Conservation (phyloP, 768 basidiomycete genomes). For the Lepiota subincarnata region DNA sequence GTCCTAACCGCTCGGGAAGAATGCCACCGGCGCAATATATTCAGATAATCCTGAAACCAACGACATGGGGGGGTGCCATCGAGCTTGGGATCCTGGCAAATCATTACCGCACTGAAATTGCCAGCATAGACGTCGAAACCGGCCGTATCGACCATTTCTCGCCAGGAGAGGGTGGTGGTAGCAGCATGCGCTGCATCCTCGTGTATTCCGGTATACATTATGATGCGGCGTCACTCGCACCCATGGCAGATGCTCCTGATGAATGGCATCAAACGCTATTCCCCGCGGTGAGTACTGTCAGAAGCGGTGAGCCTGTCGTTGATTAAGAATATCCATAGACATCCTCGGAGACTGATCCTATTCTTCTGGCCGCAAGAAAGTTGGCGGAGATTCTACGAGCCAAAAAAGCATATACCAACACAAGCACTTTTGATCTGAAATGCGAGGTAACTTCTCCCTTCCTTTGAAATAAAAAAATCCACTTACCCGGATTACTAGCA, state of each 20-base stretch:
- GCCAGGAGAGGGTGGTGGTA: slow-evolving; percentile 39
- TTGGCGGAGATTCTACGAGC: slow-evolving; percentile 69
- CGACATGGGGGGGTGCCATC: slow-evolving; percentile 95
- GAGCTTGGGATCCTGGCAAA: slow-evolving; percentile 82
- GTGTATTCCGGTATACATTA: slow-evolving; percentile 98
- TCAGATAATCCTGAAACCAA: slow-evolving; percentile 69
- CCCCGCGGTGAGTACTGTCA: slow-evolving; percentile 42
- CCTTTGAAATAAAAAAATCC: slow-evolving; percentile 4
- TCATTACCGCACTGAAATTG: slow-evolving; percentile 83
- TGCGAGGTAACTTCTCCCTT: slow-evolving; percentile 56
- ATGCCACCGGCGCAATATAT: slow-evolving; percentile 71
- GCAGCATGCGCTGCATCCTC: slow-evolving; percentile 57
- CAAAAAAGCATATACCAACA: slow-evolving; percentile 88
- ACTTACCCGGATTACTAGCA: slow-evolving; percentile 36
- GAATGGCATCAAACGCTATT: slow-evolving; percentile 92
- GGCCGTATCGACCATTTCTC: slow-evolving; percentile 84
- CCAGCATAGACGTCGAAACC: slow-evolving; percentile 87
- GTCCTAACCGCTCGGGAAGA: slow-evolving; percentile 18
- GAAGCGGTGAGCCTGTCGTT: background rate
- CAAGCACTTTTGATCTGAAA: slow-evolving; percentile 83
- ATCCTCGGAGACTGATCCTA: slow-evolving; percentile 41
- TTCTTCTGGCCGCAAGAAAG: slow-evolving; percentile 61
- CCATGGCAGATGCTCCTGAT: slow-evolving; percentile 63
- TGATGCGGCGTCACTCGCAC: slow-evolving; percentile 84
- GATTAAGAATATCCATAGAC: slow-evolving; percentile 19